Percentiles rank a stretch among this genome's conserved stretches.
These are phyloP conservation scores for Ceratobasidium papillatum DNA, from an alignment of 1,284 basidiomycete genomes.

Conservation along the genomic window DNA sequence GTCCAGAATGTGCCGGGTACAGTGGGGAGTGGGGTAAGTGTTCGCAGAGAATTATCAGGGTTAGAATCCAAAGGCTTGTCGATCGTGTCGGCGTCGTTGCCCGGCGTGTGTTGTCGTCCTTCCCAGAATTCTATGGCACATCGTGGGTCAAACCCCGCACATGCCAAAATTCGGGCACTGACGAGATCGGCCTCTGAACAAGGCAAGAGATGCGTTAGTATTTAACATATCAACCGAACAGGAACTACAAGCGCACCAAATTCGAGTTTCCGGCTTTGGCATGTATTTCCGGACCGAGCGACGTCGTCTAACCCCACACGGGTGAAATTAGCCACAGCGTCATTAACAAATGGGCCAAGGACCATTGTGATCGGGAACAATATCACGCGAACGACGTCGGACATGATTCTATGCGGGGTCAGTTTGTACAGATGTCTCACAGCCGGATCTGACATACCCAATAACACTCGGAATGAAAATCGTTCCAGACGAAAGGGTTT, in stretches of 20 bases:
- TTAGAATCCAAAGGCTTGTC: neutral
- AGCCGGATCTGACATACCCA: conserved; percentile 52
- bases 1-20: conserved; percentile 32
- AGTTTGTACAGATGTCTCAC: neutral
- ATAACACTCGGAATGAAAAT: conserved; percentile 82
- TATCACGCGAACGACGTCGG: conserved; percentile 77
- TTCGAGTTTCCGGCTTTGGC: conserved; percentile 52
- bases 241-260: conserved; percentile 17
- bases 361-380: conserved; percentile 89
- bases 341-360: conserved; percentile 90
- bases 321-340: conserved; percentile 83
- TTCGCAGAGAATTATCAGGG: conserved; percentile 40
- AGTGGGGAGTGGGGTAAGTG: conserved; percentile 26
- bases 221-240: conserved; percentile 67
- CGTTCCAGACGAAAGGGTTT: conserved; percentile 82
- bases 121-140: conserved; percentile 80
- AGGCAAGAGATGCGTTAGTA: conserved; percentile 68
- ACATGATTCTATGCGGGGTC: conserved; percentile 56
- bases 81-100: conserved; percentile 41
- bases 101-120: conserved; percentile 53
- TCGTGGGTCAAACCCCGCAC: conserved; percentile 85
- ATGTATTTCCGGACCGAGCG: conserved; percentile 56
- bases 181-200: conserved; percentile 82
- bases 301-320: conserved; percentile 78
- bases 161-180: conserved; percentile 83